Evolutionary conservation across 352 stramenopile genomes (phyloP).

Genomic region (Phytophthora pistaciae): DNA sequence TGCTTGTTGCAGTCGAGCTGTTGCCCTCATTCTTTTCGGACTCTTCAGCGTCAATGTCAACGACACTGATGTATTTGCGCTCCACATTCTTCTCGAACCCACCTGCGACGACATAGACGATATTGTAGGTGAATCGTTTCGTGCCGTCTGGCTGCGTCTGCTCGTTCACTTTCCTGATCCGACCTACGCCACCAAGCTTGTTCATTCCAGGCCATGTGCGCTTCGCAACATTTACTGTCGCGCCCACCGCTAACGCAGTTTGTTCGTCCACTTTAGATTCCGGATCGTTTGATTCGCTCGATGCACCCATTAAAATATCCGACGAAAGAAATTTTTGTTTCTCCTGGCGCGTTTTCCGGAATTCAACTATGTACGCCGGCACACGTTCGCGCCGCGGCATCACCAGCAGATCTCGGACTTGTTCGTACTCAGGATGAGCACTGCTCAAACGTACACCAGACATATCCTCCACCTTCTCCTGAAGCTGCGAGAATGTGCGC

Average conservation of each 20-base stretch:
- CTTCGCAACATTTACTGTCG: conserved; percentile 79
- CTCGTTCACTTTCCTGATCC: conserved; percentile 71
- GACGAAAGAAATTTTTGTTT: conserved; percentile 66
- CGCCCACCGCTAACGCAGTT: conserved; percentile 57
- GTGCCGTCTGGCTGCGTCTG: conserved; percentile 40
- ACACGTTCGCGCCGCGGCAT: conserved; percentile 57
- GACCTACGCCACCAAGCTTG: conserved; percentile 80
- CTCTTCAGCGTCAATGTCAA: conserved; percentile 53
- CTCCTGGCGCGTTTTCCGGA: conserved; percentile 56
- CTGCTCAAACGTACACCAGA: conserved; percentile 44
- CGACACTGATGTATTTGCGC: conserved; percentile 81
- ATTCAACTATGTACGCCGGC: conserved; percentile 57
- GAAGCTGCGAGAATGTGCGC: conserved; percentile 39
- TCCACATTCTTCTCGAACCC: conserved; percentile 83
- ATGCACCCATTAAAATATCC: conserved; percentile 64
- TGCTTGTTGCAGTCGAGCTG: conserved; percentile 2
- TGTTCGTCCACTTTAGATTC: conserved; percentile 54
- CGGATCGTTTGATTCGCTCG: conserved; percentile 43
- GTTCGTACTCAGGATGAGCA: conserved; percentile 43
- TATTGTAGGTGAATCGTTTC: conserved; percentile 74
- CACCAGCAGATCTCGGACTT: conserved; percentile 48
- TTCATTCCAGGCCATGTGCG: conserved; percentile 91
- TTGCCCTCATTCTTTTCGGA: conserved; percentile 36
- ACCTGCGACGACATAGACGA: conserved; percentile 70
- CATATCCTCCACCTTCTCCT: conserved; percentile 44